Evolutionary conservation across 202 grass and related monocot species (phyloP), one percentile per base, ranked within the genome.

Genomic region (Panicum virgatum): DNA sequence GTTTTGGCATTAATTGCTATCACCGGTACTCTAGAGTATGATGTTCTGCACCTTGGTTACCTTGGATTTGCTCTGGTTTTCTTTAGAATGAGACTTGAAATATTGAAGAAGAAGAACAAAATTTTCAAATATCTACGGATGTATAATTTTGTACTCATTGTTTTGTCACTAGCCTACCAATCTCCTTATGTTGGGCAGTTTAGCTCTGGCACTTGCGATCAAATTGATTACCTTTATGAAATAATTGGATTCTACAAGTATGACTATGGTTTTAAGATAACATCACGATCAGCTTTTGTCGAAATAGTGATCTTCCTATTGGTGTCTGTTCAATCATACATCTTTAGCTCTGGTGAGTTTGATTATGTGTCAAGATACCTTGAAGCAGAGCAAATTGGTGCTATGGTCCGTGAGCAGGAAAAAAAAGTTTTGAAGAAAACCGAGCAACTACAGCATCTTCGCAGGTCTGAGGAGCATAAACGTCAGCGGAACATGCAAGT

Each of bases 191-290:
- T 98, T 88, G 95, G 95, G 79, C 84, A 94, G 66, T 98, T 98
- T 58, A 94, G 88, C 85, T 93, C 92, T 79, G 92, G 92, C 82
- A 98, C 88, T 76, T 98, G 92, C 75, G 71, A 93, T 88, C 86
- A 98, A 80, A 88, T 93, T 76, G 95, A 98, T 29, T 98, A 98
- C 43, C 71, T 98, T n/a, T 98, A 98, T 73, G 95, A 98, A 80
- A 85, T 98, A 54, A 87, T 93, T 90, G 95, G 95, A 69, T 88
- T 98, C 66, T 98, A 98, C 82, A 98, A 98, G 69, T 98, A 98
- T 86, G 95, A 98, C 71, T 98, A 98, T 88, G 95, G 95, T 52
- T 98, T 98, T 79, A 88, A 83, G 84, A 98, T 98, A 91, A 94
- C 95, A 80, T 98, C 95, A 45, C 75, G 95, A 34, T 98, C 95